A percentile compares a stretch with the other conserved stretches of the same genome.
Conservation (phyloP, 2,329 filamentous ascomycete species). For the Hypoxylon sp. region DNA sequence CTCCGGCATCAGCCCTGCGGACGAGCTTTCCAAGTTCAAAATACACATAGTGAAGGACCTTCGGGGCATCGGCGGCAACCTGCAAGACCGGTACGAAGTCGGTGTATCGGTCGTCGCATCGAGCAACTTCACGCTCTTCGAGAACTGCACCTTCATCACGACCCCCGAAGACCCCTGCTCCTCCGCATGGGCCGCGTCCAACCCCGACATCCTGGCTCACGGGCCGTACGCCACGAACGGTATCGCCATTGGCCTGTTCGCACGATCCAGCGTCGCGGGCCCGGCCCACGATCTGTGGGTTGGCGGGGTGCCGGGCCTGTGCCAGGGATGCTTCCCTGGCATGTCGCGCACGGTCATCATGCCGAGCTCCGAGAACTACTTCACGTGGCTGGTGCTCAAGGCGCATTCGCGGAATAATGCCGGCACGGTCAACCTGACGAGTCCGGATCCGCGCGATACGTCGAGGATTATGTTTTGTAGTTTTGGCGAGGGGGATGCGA, state of each 20-base stretch:
- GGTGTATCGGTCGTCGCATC: slow-evolving; percentile 59
- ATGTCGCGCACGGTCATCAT: slow-evolving; percentile 53
- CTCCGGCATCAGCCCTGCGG: slow-evolving; percentile 60
- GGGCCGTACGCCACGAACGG: slow-evolving; percentile 55
- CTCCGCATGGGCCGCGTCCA: slow-evolving; percentile 43
- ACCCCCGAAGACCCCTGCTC: slow-evolving; percentile 54
- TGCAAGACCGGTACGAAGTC: slow-evolving; percentile 68
- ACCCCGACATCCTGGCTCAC: slow-evolving; percentile 27
- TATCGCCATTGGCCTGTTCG: slow-evolving; percentile 52
- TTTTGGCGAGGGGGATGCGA: slow-evolving; percentile 61
- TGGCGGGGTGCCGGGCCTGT: slow-evolving; percentile 57
- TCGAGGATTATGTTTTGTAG: slow-evolving; percentile 75
- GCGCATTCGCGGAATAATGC: slow-evolving; percentile 69
- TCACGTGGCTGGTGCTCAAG: slow-evolving; percentile 64
- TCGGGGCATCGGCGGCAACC: slow-evolving; percentile 69
- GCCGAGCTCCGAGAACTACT: slow-evolving; percentile 58
- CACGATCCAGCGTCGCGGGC: slow-evolving; percentile 47
- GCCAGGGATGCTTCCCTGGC: slow-evolving; percentile 57
- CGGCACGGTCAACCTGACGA: slow-evolving; percentile 72
- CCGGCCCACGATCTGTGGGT: slow-evolving; percentile 54
- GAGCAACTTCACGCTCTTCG: slow-evolving; percentile 55
- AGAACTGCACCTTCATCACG: slow-evolving; percentile 54
- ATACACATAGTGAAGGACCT: slow-evolving; percentile 63
- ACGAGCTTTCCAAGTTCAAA: slow-evolving; percentile 54
- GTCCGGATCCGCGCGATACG: slow-evolving; percentile 72